Evolutionary conservation across 192 early-diverging fungal species (phyloP), one percentile per base, ranked within the genome.

Genomic region (Mortierella claussenii): DNA sequence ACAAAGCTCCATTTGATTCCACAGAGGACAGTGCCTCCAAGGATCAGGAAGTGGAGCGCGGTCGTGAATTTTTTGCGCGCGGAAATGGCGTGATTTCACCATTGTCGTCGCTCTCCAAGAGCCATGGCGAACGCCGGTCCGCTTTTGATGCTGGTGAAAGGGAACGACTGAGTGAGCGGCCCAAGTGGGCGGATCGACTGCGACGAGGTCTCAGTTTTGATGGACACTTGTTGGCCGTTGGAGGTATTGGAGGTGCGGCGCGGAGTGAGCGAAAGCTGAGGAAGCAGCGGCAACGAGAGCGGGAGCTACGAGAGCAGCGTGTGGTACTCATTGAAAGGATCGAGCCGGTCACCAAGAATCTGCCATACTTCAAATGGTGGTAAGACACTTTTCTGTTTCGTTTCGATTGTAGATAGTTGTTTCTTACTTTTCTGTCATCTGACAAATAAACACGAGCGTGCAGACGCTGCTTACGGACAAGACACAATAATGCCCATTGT

Each of bases 321-420:
- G 73, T 76, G n/a, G 40, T 76, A 0, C 58, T 76, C 21, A 48
- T 76, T 30, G 73, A 76, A 32, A 37, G 73, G 37, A 76, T 76
- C 44, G 73, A 76, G 53, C 64, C 73, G 21, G 73, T 76, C 51
- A 76, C 73, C 13, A 76, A 60, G 52, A 76, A 76, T 28, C 34
- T 76, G 37, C 73, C 73, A 8, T 76, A 76, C 21, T 76, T 76
- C 23, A 56, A 26, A 17, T 76, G 73, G 73, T 76, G 73, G 73
- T 66, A 51, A 61, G 12, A 31, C 21, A 20, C 24, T 43, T 46
- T 43, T 46, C 20, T 52, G 18, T 12, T 52, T 51, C 6, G 20
- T 28, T 33, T 32, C 37, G 7, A 10, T 40, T 40, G 8, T 40
- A 10, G 7, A 13, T 40, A 10, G 37, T 40, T 40, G 7, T 10